These are phyloP conservation scores for Alternaria sp. DNA, from an alignment of 2,329 filamentous ascomycete species.

Conservation along the genomic window DNA sequence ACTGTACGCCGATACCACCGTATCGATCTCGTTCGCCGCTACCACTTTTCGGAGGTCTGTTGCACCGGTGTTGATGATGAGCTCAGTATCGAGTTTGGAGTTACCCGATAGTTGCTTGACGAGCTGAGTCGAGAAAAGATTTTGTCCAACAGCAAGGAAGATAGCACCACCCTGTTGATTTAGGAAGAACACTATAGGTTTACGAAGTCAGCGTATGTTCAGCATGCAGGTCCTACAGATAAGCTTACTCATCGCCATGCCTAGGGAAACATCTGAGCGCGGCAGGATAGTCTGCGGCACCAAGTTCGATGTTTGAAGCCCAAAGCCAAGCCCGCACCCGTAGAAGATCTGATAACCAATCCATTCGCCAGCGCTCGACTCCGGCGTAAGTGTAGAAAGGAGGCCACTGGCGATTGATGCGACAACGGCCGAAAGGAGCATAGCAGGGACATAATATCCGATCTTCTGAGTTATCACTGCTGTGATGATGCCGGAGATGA, in stretches of 20 bases:
- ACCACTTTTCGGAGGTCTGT: slow-evolving; percentile 65
- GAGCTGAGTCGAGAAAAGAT: slow-evolving; percentile 36
- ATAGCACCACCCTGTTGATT: slow-evolving; percentile 57
- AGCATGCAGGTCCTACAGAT: background rate
- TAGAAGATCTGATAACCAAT: slow-evolving; percentile 42
- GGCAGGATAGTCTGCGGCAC: slow-evolving; percentile 50
- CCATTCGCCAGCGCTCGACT: slow-evolving; percentile 37
- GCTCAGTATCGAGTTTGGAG: slow-evolving; percentile 23
- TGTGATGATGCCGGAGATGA: slow-evolving; percentile 27
- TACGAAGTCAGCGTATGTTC: background rate
- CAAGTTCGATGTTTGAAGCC: slow-evolving; percentile 52
- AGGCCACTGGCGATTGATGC: slow-evolving; percentile 51
- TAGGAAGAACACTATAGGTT: slow-evolving; percentile 46
- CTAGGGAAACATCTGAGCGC: slow-evolving; percentile 45
- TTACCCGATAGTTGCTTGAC: slow-evolving; percentile 28
- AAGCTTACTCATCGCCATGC: slow-evolving; percentile 28
- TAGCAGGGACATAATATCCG: slow-evolving; percentile 55
- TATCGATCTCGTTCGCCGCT: slow-evolving; percentile 55
- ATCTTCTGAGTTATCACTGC: slow-evolving; percentile 47
- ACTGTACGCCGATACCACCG: slow-evolving; percentile 69
- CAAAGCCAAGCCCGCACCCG: slow-evolving; percentile 50
- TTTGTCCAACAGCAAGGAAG: slow-evolving; percentile 55
- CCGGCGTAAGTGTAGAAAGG: slow-evolving; percentile 48
- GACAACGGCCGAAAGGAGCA: slow-evolving; percentile 46
- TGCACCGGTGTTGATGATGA: slow-evolving; percentile 49